Evolutionary conservation across 1,139 yeast species (phyloP).

Genomic region (Protomyces inundatus): DNA sequence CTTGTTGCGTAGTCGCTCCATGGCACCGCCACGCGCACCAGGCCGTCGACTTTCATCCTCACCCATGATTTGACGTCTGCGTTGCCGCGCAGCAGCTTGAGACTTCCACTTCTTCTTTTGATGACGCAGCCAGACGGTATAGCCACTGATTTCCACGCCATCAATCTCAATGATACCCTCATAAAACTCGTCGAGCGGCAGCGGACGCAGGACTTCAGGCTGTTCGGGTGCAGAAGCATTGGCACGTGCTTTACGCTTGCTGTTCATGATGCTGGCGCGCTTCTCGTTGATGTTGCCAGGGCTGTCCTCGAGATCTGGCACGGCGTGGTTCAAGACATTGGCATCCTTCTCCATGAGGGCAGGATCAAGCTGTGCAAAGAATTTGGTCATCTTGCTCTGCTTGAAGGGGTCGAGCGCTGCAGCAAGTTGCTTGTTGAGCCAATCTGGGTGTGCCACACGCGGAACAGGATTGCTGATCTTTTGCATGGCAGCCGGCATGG

Average conservation of each 20-base stretch:
- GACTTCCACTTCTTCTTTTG: slow-evolving; percentile 82
- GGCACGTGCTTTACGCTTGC: slow-evolving; percentile 29
- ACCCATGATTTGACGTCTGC: slow-evolving; percentile 78
- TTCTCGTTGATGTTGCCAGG: slow-evolving; percentile 2
- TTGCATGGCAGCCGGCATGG: slow-evolving; percentile 96
- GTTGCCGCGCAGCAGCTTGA: slow-evolving; percentile 63
- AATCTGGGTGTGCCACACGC: slow-evolving; percentile 86
- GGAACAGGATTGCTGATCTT: slow-evolving; percentile 90
- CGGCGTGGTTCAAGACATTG: slow-evolving; percentile 26
- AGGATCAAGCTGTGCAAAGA: slow-evolving; percentile 40
- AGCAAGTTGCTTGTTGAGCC: slow-evolving; percentile 70
- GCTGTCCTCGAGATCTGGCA: slow-evolving; percentile 44
- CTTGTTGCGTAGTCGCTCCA: slow-evolving; percentile 64
- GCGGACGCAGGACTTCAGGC: slow-evolving; percentile 1
- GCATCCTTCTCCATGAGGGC: background rate
- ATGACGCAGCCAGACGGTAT: slow-evolving; percentile 66
- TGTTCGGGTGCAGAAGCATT: background rate
- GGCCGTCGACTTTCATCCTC: slow-evolving; percentile 34
- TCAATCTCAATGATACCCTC: slow-evolving; percentile 25
- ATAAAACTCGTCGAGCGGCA: background rate
- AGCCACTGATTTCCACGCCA: slow-evolving; percentile 54
- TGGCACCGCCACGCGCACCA: slow-evolving; percentile 39
- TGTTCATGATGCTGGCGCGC: slow-evolving; percentile 20
- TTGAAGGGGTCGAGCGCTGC: slow-evolving; percentile 60
- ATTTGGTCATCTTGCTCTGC: slow-evolving; percentile 55